phyloP scores from a whole-genome alignment of 306 rosid genomes.

The Psophocarpus tetragonolobus region DNA sequence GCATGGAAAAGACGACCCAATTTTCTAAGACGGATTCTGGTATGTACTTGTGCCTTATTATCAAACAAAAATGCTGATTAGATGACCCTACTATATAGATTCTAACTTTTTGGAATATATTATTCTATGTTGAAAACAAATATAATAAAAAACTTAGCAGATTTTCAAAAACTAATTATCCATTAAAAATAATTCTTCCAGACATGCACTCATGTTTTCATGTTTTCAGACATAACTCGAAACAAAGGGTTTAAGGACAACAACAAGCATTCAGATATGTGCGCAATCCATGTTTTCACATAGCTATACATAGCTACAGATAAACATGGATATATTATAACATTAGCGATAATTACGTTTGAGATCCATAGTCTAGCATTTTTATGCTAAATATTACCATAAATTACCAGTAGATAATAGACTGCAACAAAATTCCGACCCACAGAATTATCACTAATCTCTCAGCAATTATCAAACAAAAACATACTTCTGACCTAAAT shows the following conservation, averaged over 20 bases:
- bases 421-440: conserved; percentile 15
- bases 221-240: not conserved
- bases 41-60: not conserved
- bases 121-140: not conserved
- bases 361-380: conserved; percentile 13
- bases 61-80: not conserved
- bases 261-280: not conserved
- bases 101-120: not conserved
- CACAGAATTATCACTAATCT: conserved; percentile 8
- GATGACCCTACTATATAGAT: not conserved
- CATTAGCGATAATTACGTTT: not conserved
- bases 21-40: too few species aligned
- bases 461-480: conserved; percentile 19
- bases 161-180: not conserved
- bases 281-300: not conserved
- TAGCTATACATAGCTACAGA: not conserved
- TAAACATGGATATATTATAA: conserved; percentile 3
- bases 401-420: conserved; percentile 20
- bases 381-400: conserved; percentile 5
- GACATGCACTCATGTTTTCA: not conserved
- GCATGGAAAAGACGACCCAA: too few species aligned
- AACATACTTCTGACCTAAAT: conserved; percentile 31
- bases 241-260: not conserved
- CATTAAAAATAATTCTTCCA: not conserved
- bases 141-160: not conserved